Conservation (phyloP, 306 rosid genomes). For the Lablab purpureus region DNA sequence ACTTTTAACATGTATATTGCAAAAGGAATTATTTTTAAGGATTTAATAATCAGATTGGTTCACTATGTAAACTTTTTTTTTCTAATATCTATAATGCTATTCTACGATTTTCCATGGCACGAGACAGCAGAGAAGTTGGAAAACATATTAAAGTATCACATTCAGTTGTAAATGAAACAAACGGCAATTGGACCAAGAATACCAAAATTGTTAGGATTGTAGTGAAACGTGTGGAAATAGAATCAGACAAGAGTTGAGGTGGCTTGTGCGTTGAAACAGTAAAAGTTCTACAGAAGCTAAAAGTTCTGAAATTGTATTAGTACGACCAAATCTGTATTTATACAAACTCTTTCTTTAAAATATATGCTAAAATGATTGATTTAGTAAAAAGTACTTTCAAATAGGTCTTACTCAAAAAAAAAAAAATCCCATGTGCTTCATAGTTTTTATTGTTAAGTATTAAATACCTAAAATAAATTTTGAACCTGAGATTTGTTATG, state of each 20-base stretch:
- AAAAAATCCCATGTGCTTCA: too few species aligned
- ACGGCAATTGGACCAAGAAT: not conserved
- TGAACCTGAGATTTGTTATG: too few species aligned
- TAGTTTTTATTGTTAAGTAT: too few species aligned
- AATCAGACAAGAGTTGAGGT: conserved; percentile 21
- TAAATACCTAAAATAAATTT: too few species aligned
- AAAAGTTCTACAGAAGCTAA: not conserved
- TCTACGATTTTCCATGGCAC: not conserved
- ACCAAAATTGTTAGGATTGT: not conserved
- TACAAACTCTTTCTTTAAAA: not conserved
- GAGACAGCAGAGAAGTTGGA: not conserved
- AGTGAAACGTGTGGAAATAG: conserved; percentile 10
- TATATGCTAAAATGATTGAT: not conserved
- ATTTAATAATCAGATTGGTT: too few species aligned
- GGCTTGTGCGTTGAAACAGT: not conserved
- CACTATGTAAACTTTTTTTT: too few species aligned
- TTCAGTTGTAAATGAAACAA: conserved; percentile 3
- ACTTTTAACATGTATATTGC: too few species aligned
- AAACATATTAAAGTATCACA: not conserved
- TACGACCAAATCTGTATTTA: not conserved
- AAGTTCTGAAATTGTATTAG: not conserved
- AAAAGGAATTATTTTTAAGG: too few species aligned
- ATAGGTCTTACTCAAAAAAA: too few species aligned
- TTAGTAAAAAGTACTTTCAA: too few species aligned
- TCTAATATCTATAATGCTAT: too few species aligned